Percentiles rank a stretch among this genome's conserved stretches.
Conservation (phyloP, 129 eudicot species). For the Oenanthe sinensis region DNA sequence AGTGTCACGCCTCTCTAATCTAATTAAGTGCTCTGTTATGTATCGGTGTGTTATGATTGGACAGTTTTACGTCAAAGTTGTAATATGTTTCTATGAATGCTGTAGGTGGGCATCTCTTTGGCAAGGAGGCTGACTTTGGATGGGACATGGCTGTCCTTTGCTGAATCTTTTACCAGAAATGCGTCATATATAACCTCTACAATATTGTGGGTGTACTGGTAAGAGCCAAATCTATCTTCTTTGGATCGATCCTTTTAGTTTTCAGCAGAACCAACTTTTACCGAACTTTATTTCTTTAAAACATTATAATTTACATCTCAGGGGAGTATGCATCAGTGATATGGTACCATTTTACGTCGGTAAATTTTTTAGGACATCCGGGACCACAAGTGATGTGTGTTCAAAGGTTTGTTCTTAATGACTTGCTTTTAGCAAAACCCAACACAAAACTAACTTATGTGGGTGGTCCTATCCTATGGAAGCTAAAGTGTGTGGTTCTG, state of each 20-base stretch:
- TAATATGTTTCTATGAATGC: not conserved
- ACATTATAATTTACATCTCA: constrained; percentile 20
- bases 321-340: constrained; percentile 94
- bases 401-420: constrained; percentile 60
- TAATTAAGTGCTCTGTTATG: not conserved
- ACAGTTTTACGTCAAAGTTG: not conserved
- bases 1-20: not conserved
- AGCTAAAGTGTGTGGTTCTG: constrained; percentile 9
- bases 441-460: constrained; percentile 10
- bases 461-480: constrained; percentile 9
- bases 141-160: constrained; percentile 80
- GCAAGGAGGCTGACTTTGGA: constrained; percentile 61
- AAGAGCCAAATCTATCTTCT: constrained; percentile 19
- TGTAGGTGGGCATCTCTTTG: constrained; percentile 78
- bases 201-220: constrained; percentile 95
- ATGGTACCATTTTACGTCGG: constrained; percentile 94
- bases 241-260: not conserved
- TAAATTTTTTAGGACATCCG: constrained; percentile 68
- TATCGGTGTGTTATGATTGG: not conserved
- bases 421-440: constrained; percentile 6
- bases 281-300: constrained; percentile 9
- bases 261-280: not conserved
- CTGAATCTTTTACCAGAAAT: constrained; percentile 65
- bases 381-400: constrained; percentile 73
- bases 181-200: constrained; percentile 77